phyloP scores from a whole-genome alignment of 2,329 filamentous ascomycete genomes.

The Neocucurbitaria cava region DNA sequence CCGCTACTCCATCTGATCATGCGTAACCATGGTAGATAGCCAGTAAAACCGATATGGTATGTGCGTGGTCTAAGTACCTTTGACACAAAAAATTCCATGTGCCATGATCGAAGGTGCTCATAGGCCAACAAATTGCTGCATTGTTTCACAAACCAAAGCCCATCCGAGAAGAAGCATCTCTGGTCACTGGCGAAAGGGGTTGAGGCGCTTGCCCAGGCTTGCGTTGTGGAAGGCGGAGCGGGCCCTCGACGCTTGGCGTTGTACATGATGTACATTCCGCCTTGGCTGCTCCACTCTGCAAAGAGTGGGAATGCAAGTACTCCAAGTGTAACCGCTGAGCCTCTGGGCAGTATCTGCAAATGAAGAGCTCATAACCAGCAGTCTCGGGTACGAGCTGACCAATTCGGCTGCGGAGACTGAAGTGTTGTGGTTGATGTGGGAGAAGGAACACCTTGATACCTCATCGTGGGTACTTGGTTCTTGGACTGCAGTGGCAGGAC shows the following conservation, averaged over 20 bases:
- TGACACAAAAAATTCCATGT: conserved; percentile 11
- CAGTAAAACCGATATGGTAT: conserved; percentile 23
- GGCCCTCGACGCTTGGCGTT: conserved; percentile 28
- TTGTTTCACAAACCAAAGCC: conserved; percentile 21
- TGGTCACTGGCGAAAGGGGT: conserved; percentile 20
- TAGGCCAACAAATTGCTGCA: conserved; percentile 13
- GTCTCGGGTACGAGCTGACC: conserved; percentile 4
- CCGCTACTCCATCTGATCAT: conserved; percentile 12
- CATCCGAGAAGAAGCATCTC: conserved; percentile 6
- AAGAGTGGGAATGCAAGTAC: conserved; percentile 24
- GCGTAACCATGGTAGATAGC: conserved; percentile 19
- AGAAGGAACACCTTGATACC: conserved; percentile 9
- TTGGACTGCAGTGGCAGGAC: not conserved
- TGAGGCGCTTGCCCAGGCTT: conserved; percentile 17
- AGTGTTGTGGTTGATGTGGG: not conserved
- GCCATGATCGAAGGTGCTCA: conserved; percentile 10
- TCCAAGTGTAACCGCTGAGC: conserved; percentile 30
- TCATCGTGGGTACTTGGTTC: conserved; percentile 2
- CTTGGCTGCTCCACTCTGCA: conserved; percentile 32
- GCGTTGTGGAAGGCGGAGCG: conserved; percentile 29
- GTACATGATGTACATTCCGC: conserved; percentile 29
- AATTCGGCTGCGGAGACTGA: not conserved
- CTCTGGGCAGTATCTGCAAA: conserved; percentile 23
- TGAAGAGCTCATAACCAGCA: conserved; percentile 9
- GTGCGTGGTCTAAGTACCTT: conserved; percentile 12